phyloP scores from a whole-genome alignment of 2,329 filamentous ascomycete species.

The Alternaria atra region DNA sequence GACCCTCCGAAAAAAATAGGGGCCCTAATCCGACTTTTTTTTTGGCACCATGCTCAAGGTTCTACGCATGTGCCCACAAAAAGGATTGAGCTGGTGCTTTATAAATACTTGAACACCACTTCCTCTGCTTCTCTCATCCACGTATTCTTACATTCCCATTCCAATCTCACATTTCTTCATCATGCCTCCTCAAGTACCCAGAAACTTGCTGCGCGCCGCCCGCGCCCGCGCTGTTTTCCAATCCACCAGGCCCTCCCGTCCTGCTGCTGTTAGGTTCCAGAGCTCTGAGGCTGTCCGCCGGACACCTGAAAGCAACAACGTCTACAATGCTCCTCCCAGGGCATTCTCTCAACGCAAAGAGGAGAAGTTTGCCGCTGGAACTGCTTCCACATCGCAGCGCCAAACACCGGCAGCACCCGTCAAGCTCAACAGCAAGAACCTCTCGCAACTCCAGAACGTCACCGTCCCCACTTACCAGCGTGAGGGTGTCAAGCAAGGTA shows the following conservation, averaged over 20 bases:
- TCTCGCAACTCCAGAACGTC: conserved; percentile 30
- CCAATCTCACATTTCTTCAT: conserved; percentile 1
- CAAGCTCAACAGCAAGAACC: conserved; percentile 32
- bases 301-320: conserved; percentile 6
- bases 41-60: conserved; percentile 10
- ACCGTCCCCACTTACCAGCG: conserved; percentile 36
- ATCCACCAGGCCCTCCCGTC: conserved; percentile 15
- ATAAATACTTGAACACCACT: conserved; percentile 8
- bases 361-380: conserved; percentile 6
- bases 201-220: conserved; percentile 22
- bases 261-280: conserved; percentile 18
- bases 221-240: conserved; percentile 22
- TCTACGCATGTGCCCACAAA: conserved; percentile 18
- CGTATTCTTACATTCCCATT: conserved; percentile 4
- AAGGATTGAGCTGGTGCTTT: conserved; percentile 14
- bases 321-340: conserved; percentile 17
- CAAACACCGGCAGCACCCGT: conserved; percentile 5
- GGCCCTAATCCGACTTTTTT: conserved; percentile 17
- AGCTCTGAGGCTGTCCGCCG: conserved; percentile 19
- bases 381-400: conserved; percentile 1
- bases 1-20: conserved; percentile 22
- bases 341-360: conserved; percentile 12
- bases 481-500: conserved; percentile 38
- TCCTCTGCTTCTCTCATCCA: conserved; percentile 10
- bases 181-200: conserved; percentile 24